phyloP scores from a whole-genome alignment of 2,329 filamentous ascomycete genomes.

The Xylariomycetidae sp. region DNA sequence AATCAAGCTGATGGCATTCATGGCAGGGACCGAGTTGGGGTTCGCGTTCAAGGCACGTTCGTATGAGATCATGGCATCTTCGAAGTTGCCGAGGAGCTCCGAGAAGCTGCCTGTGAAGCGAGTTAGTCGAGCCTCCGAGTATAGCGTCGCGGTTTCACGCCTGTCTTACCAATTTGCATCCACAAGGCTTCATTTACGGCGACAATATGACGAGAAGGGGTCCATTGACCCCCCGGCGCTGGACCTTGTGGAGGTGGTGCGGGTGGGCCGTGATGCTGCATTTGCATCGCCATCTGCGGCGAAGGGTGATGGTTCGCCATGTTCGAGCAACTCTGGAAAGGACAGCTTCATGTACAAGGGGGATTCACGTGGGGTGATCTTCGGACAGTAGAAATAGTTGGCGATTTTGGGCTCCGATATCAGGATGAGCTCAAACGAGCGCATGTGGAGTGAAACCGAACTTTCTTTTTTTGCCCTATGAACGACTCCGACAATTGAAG shows the following conservation, averaged over 20 bases:
- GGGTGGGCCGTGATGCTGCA: conserved; percentile 63
- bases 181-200: conserved; percentile 83
- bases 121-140: conserved; percentile 15
- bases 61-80: conserved; percentile 86
- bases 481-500: too few species aligned
- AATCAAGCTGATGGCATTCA: conserved; percentile 92
- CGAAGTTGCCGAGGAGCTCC: conserved; percentile 81
- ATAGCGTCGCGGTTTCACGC: too few species aligned
- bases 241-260: conserved; percentile 52
- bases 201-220: conserved; percentile 69
- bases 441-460: background rate
- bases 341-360: too few species aligned
- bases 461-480: conserved; percentile 1
- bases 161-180: conserved; percentile 81
- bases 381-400: too few species aligned
- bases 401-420: too few species aligned
- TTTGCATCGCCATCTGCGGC: conserved; percentile 69
- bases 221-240: conserved; percentile 53
- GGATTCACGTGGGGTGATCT: too few species aligned
- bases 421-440: background rate
- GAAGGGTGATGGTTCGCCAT: conserved; percentile 81
- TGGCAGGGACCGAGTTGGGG: conserved; percentile 79
- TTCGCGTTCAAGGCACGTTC: conserved; percentile 87
- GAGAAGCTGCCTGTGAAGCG: conserved; percentile 67
- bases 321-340: conserved; percentile 17